A percentile compares a stretch with the other conserved stretches of the same genome.
Evolutionary conservation across 1,284 basidiomycete genomes (phyloP).

Genomic region (Peniophora sp.): DNA sequence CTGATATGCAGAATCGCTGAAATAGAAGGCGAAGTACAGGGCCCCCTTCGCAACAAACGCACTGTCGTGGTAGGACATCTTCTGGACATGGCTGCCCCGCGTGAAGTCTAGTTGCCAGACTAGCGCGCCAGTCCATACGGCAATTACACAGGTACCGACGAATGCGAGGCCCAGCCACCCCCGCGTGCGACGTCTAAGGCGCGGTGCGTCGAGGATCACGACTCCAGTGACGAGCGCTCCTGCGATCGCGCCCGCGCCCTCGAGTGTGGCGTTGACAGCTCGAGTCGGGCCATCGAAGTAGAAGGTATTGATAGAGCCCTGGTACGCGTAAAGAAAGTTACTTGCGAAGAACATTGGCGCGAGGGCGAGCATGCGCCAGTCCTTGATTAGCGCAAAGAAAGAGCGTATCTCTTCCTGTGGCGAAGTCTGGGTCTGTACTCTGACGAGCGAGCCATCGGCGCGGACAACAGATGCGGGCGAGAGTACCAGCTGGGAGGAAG

Average conservation of each 20-base stretch:
- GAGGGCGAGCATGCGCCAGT: constrained; percentile 30
- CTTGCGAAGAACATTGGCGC: constrained; percentile 34
- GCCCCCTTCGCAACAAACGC: constrained; percentile 26
- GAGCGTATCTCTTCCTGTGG: constrained; percentile 26
- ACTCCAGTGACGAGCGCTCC: constrained; percentile 33
- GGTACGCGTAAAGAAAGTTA: constrained; percentile 35
- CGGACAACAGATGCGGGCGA: constrained; percentile 30
- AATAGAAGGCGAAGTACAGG: constrained; percentile 34
- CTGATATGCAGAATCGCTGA: constrained; percentile 29
- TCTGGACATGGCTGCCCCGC: constrained; percentile 14
- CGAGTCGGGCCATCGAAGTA: constrained; percentile 33
- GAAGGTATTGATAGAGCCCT: constrained; percentile 27
- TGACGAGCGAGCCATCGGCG: constrained; percentile 30
- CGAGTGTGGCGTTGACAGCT: constrained; percentile 32
- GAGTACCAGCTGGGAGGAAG: constrained; percentile 27
- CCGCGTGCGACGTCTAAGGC: constrained; percentile 27
- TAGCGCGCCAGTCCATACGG: constrained; percentile 28
- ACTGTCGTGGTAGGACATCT: constrained; percentile 25
- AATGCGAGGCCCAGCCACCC: constrained; percentile 32
- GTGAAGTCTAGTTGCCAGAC: constrained; percentile 28
- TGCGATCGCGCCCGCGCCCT: constrained; percentile 31
- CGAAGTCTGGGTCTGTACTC: constrained; percentile 24
- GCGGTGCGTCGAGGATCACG: constrained; percentile 28
- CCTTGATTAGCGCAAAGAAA: constrained; percentile 27
- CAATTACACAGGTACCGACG: constrained; percentile 23